These are phyloP conservation scores for Kregervanrija pseudodelftensis DNA, from an alignment of 805 yeast genomes.

Conservation along the genomic window DNA sequence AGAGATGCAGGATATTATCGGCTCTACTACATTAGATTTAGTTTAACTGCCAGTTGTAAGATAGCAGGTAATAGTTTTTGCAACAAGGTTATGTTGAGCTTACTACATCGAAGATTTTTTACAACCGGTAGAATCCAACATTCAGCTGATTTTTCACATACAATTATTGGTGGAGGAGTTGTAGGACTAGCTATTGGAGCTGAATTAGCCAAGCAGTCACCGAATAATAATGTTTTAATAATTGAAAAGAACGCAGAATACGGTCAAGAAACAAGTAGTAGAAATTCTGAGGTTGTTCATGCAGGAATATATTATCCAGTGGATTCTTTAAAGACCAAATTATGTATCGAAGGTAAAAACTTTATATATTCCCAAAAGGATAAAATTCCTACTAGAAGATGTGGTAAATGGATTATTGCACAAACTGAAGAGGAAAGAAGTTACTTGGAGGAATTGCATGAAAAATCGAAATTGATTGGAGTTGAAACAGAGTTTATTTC, in stretches of 20 bases:
- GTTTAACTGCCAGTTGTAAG: too few species aligned
- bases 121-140: too few species aligned
- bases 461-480: slow-evolving; percentile 41
- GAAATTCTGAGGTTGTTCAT: slow-evolving; percentile 90
- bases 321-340: slow-evolving; percentile 54
- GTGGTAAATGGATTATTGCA: slow-evolving; percentile 88
- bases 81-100: too few species aligned
- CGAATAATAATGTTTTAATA: slow-evolving; percentile 47
- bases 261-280: slow-evolving; percentile 80
- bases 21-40: too few species aligned
- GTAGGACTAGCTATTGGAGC: slow-evolving; percentile 56
- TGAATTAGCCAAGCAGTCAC: slow-evolving; percentile 39
- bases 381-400: slow-evolving; percentile 51
- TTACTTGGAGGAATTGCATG: slow-evolving; percentile 46
- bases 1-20: too few species aligned
- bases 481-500: slow-evolving; percentile 56
- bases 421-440: slow-evolving; percentile 59
- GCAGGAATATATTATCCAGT: slow-evolving; percentile 82
- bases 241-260: slow-evolving; percentile 59
- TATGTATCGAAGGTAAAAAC: slow-evolving; percentile 72
- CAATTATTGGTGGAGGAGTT: slow-evolving; percentile 16
- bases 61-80: too few species aligned
- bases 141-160: slow-evolving; percentile 14
- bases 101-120: too few species aligned
- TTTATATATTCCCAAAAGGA: slow-evolving; percentile 48